Evolutionary conservation across 2,329 filamentous ascomycete species (phyloP), one percentile per base, ranked within the genome.

Genomic region (Arthrinium puccinioides): DNA sequence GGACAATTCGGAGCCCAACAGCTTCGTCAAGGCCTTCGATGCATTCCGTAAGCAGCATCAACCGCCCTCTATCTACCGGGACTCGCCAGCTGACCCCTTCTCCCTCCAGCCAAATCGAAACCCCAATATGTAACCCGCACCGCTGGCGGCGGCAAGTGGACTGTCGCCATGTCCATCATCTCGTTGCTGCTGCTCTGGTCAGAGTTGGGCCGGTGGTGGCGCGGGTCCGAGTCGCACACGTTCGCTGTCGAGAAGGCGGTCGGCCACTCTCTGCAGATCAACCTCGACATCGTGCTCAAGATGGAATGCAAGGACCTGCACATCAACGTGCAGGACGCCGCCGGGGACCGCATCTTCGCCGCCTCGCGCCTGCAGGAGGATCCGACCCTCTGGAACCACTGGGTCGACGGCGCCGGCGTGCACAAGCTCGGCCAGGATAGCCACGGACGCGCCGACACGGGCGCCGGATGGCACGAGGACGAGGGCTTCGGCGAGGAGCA

Each of bases 201-300:
- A 35, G 92, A 98, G 63, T 67, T 92, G 23, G 61, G 68, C 44
- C 80, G 82, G 38, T 97, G 90, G 88, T 92, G 86, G 76, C 70
- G 72, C 40, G 92, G 92, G 50, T 67, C 75, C 37, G 92, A 95
- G 55, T 80, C 79, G 39, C 90, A 97, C 60, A 86, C 85, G 43
- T 98, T 97, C 63, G 82, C 82, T 42, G 90, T 98, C 39, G 92
- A 97, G 62, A 92, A 94, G 63, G 87, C 87, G 48, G 74, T 98
- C 26, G 83, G 84, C 3, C 87, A 87, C 61, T 74, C 80, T 44
- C 76, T 98, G 59, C 89, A 97, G 63, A 84, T 98, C 64, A 98
- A 98, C 66, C 69, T 98, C 40, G 92, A 98, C 62, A 71, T 94
- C n/a, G 86, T 97, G 5, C 72, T 98, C 33, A 74, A 74, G 36